Conservation (phyloP, 2,329 filamentous ascomycete species). For the Monilinia vaccinii-corymbosi region DNA sequence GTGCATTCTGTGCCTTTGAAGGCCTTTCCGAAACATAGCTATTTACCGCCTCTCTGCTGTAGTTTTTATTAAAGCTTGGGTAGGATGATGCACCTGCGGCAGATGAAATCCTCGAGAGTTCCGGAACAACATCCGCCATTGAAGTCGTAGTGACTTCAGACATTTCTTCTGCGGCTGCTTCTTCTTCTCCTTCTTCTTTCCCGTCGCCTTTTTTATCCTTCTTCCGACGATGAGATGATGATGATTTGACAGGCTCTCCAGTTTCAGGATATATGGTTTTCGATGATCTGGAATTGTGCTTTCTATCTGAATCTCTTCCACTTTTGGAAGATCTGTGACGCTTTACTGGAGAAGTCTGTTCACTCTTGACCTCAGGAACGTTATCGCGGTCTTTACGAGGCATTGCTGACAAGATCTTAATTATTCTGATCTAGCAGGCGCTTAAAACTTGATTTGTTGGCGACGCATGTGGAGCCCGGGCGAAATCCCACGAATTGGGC, state of each 20-base stretch:
- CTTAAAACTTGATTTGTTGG: constrained; percentile 12
- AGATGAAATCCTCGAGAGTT: constrained; percentile 32
- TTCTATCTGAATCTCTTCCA: constrained; percentile 27
- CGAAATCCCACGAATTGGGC: background rate
- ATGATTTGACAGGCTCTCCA: constrained; percentile 24
- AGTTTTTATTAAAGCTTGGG: constrained; percentile 77
- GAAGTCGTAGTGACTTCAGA: constrained; percentile 21
- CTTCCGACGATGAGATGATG: constrained; percentile 23
- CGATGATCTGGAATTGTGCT: constrained; percentile 28
- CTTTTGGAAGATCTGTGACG: constrained; percentile 24
- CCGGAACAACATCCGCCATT: constrained; percentile 42
- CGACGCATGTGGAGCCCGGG: constrained; percentile 10
- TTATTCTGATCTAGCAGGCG: constrained; percentile 3
- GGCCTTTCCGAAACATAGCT: constrained; percentile 31
- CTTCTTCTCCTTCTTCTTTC: too few relatives aligned
- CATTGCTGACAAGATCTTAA: constrained; percentile 9
- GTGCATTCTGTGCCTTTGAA: constrained; percentile 20
- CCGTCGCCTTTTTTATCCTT: constrained; percentile 23
- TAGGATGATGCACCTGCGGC: constrained; percentile 40
- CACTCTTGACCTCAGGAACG: constrained; percentile 21
- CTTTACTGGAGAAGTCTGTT: constrained; percentile 24
- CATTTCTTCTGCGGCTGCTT: too few relatives aligned
- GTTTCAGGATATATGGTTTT: constrained; percentile 27
- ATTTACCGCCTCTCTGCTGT: constrained; percentile 78
- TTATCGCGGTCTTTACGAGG: constrained; percentile 16